Evolutionary conservation across 1,284 basidiomycete species (phyloP), one percentile per base, ranked within the genome.

Genomic region (Flammula alnicola): DNA sequence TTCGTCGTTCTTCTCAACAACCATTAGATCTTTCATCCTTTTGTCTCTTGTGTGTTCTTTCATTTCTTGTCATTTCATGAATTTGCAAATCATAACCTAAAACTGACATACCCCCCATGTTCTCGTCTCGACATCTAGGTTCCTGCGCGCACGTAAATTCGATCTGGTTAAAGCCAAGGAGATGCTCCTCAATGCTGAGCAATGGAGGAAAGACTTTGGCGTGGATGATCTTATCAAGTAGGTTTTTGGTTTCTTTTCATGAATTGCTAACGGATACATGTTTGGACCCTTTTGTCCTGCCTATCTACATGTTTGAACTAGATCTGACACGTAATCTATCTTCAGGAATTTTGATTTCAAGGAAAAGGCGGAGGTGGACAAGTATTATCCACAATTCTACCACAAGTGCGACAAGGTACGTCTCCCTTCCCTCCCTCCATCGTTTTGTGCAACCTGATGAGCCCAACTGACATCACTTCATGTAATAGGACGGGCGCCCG

Each of bases 371-470:
- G 77, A 85, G 60, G 94, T 98, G 10, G 84, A 94, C 77, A 88
- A 94, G 72, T 93, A 91, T 65, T 98, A 98, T 68, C 95, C 96
- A 1, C 93, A 97, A 66, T 98, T 84, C 73, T 95, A 98, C 70
- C 96, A 98, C 78, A 96, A 95, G 77, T 91, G 79, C 58, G 96
- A 99, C 81, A 93, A 90, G 76, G 92, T 92, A 44, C 14, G 27
- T 27, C 4, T 27, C 72, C 32, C n/a, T 11, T 14, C 30, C 14
- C 4, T 11, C n/a, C 30, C 14, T 4, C 37, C 14, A 11, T 47
- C 6, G 31, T 40, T 25, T 36, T n/a, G n/a, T n/a, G n/a, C 22
- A 1, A 33, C 31, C 23, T 11, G 16, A 41, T 16, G 35, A 26
- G n/a, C 38, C 20, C 31, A n/a, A n/a, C 40, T 38, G 1, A n/a